These are phyloP conservation scores for Lecanosticta acicola DNA, from an alignment of 2,329 filamentous ascomycete species.

Conservation along the genomic window DNA sequence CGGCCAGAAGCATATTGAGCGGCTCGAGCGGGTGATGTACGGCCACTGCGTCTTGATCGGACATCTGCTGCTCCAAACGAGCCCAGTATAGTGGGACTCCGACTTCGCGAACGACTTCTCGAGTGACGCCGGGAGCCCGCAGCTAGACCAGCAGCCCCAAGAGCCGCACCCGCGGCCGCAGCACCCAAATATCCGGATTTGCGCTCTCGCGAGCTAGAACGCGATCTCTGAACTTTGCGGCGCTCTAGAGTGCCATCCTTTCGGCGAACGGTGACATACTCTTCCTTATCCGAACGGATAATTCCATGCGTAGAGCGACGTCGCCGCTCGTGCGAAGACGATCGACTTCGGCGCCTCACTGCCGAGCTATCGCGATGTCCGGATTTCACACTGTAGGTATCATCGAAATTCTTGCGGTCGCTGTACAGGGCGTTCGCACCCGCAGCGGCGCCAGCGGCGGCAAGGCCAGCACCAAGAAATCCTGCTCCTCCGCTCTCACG, in stretches of 20 bases:
- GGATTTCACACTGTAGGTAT: constrained; percentile 55
- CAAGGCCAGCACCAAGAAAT: constrained; percentile 51
- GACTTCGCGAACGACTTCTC: constrained; percentile 36
- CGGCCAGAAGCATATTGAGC: constrained; percentile 14
- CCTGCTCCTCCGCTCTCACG: constrained; percentile 39
- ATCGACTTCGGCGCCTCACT: constrained; percentile 27
- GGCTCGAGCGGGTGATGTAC: constrained; percentile 9
- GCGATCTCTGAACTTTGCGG: constrained; percentile 19
- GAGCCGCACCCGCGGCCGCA: constrained; percentile 21
- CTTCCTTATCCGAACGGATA: constrained; percentile 14
- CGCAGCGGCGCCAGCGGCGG: constrained; percentile 49
- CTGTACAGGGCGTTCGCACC: constrained; percentile 51
- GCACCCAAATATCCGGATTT: constrained; percentile 14
- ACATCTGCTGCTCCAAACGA: constrained; percentile 2
- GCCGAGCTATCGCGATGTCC: constrained; percentile 41
- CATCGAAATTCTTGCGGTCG: constrained; percentile 51
- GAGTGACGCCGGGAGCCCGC: constrained; percentile 27
- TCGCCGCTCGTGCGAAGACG: constrained; percentile 29
- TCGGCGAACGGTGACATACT: constrained; percentile 25
- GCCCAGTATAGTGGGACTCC: constrained; percentile 1
- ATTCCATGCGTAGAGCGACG: constrained; percentile 27
- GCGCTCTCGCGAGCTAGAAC: constrained; percentile 33
- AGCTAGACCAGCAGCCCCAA: constrained; percentile 21
- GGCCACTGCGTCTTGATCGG: constrained; percentile 10
- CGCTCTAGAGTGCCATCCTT: constrained; percentile 30